phyloP scores from a whole-genome alignment of 352 stramenopile species.

The Thraustochytrium sp. region DNA sequence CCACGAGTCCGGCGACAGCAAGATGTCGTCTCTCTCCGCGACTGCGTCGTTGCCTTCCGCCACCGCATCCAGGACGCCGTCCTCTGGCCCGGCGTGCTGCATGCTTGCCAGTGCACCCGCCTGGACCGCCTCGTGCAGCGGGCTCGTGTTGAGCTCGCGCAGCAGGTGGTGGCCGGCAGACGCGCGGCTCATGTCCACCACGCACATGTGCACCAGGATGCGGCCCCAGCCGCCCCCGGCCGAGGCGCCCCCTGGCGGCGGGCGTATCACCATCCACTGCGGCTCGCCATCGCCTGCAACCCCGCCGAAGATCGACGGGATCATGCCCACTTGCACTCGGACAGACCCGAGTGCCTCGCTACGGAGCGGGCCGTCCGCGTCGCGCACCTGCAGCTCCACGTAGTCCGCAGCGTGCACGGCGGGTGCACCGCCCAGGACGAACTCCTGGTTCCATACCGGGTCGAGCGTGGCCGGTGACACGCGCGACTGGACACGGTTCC shows the following conservation, averaged over 20 bases:
- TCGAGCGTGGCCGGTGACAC: neutral
- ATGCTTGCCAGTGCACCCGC: too few relatives aligned
- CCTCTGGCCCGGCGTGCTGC: too few relatives aligned
- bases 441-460: conserved; percentile 27
- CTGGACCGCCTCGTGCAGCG: too few relatives aligned
- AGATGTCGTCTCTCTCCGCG: too few relatives aligned
- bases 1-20: conserved; percentile 16
- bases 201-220: neutral
- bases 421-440: neutral
- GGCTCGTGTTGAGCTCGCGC: neutral
- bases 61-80: too few relatives aligned
- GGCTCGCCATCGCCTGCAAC: neutral
- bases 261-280: neutral
- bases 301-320: neutral
- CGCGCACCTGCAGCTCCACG: neutral
- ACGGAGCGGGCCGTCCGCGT: neutral
- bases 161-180: neutral
- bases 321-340: neutral
- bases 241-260: neutral
- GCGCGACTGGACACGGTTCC: neutral
- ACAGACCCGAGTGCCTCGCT: neutral
- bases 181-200: neutral
- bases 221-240: neutral
- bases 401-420: neutral
- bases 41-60: too few relatives aligned